Evolutionary conservation across 2,329 filamentous ascomycete species (phyloP).

Genomic region (Beauveria caledonica): DNA sequence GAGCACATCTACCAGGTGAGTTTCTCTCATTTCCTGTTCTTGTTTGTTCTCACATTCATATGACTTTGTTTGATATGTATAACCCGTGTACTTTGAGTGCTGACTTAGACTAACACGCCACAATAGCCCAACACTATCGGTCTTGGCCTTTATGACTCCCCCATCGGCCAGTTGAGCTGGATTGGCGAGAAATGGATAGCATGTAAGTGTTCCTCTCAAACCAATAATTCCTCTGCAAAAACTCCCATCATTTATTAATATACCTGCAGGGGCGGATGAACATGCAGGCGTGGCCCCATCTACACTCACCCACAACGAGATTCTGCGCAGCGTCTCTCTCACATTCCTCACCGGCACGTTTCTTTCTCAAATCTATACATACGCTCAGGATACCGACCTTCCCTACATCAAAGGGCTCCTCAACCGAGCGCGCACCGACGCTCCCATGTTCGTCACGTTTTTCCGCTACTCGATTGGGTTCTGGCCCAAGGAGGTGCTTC

Average conservation of each 20-base stretch:
- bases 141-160: not conserved
- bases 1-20: not conserved
- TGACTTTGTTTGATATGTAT: not conserved
- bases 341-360: not conserved
- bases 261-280: not conserved
- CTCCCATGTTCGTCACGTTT: not conserved
- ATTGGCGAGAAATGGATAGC: not conserved
- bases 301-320: not conserved
- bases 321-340: not conserved
- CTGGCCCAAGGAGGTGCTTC: not conserved
- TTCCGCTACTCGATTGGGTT: not conserved
- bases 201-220: not conserved
- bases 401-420: not conserved
- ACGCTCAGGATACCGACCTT: not conserved
- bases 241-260: not conserved
- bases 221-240: not conserved
- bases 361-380: not conserved
- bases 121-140: not conserved
- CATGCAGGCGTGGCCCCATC: not conserved
- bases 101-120: not conserved
- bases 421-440: not conserved
- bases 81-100: not conserved
- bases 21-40: not conserved
- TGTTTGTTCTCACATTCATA: not conserved
- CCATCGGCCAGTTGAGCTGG: not conserved